Conservation (phyloP, 164 flowering plant genomes). For the Saururus chinensis region DNA sequence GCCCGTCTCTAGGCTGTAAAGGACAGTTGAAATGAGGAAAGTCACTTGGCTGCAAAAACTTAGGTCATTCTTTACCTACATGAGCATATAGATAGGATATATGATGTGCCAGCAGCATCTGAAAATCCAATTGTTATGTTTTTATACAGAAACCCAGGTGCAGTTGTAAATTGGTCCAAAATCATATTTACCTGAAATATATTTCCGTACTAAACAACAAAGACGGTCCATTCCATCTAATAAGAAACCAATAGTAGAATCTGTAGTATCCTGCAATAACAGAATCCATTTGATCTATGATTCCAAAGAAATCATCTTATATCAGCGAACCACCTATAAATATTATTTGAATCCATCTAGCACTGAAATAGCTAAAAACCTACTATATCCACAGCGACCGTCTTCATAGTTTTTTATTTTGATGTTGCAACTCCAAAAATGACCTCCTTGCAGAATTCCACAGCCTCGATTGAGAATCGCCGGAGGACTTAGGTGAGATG, state of each 20-base stretch:
- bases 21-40: too few species aligned
- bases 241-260: conserved; percentile 92
- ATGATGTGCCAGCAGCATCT: neutral
- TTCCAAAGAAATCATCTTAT: neutral
- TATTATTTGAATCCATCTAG: too few species aligned
- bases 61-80: too few species aligned
- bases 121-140: neutral
- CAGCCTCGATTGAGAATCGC: too few species aligned
- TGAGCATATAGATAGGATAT: too few species aligned
- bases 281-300: conserved; percentile 6
- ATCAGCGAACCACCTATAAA: too few species aligned
- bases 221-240: conserved; percentile 92
- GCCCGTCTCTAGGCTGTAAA: too few species aligned
- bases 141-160: neutral
- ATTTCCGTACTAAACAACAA: conserved; percentile 91
- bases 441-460: too few species aligned
- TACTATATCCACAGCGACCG: conserved; percentile 71
- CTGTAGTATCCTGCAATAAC: conserved; percentile 87
- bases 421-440: conserved; percentile 74
- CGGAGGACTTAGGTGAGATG: too few species aligned
- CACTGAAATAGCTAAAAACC: conserved; percentile 9
- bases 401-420: conserved; percentile 58
- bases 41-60: too few species aligned
- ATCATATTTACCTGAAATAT: conserved; percentile 59
- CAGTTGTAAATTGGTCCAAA: neutral